A percentile compares a stretch with the other conserved stretches of the same genome.
phyloP scores from a whole-genome alignment of 805 yeast genomes.

The Candida taoyuanica region DNA sequence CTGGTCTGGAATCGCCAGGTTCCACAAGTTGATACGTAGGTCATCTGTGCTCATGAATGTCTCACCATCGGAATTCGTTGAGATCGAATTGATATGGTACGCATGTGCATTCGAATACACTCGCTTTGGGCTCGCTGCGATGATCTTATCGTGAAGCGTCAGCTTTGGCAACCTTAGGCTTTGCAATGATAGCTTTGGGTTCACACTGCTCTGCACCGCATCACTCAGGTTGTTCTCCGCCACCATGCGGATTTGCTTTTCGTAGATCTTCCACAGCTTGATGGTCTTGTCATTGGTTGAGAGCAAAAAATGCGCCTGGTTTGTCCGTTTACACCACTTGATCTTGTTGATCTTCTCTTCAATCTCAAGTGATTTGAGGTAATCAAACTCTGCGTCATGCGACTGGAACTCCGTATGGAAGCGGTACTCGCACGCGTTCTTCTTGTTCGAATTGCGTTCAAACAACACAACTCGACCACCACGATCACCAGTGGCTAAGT shows the following conservation, averaged over 20 bases:
- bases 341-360: constrained; percentile 98
- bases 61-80: constrained; percentile 93
- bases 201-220: constrained; percentile 12
- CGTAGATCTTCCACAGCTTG: constrained; percentile 94
- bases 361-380: constrained; percentile 89
- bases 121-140: constrained; percentile 90
- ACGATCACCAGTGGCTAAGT: constrained; percentile 95
- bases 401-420: constrained; percentile 96
- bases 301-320: constrained; percentile 84
- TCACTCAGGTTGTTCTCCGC: constrained; percentile 81
- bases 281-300: constrained; percentile 98
- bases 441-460: constrained; percentile 75
- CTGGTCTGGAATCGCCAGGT: constrained; percentile 88
- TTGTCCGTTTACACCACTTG: constrained; percentile 88
- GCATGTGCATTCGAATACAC: constrained; percentile 96
- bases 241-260: constrained; percentile 86
- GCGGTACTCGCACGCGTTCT: constrained; percentile 83
- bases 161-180: constrained; percentile 76
- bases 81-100: constrained; percentile 93
- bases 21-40: constrained; percentile 93
- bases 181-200: constrained; percentile 29
- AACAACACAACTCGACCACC: constrained; percentile 97
- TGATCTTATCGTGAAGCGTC: constrained; percentile 90
- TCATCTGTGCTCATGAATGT: constrained; percentile 93
- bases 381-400: constrained; percentile 98